phyloP scores from a whole-genome alignment of 768 basidiomycete species.

The Punctularia strigosozonata region DNA sequence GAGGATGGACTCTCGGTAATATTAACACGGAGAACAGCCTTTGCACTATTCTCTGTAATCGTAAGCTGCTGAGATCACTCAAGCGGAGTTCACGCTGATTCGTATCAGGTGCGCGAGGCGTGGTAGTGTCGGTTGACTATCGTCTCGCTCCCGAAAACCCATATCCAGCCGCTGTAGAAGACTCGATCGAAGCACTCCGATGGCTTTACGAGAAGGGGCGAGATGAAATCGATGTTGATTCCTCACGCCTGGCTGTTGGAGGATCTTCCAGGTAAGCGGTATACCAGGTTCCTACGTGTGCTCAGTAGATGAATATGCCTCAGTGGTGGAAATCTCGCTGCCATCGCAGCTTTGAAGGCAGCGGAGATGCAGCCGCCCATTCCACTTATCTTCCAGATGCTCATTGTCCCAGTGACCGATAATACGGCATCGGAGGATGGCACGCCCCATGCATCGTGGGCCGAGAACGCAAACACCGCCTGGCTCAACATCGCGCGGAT shows the following conservation, averaged over 20 bases:
- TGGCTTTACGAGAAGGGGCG: slow-evolving; percentile 46
- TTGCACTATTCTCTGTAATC: slow-evolving; percentile 44
- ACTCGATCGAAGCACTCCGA: slow-evolving; percentile 52
- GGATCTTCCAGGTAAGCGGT: slow-evolving; percentile 54
- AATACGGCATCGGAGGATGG: slow-evolving; percentile 43
- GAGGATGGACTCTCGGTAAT: slow-evolving; percentile 49
- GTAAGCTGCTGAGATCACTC: slow-evolving; percentile 18
- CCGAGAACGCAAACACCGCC: slow-evolving; percentile 41
- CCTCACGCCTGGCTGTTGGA: slow-evolving; percentile 50
- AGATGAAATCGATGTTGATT: slow-evolving; percentile 33
- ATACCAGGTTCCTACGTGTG: background rate
- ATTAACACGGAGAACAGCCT: slow-evolving; percentile 52
- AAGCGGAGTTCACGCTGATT: background rate
- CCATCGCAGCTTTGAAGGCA: slow-evolving; percentile 54
- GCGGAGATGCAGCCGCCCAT: slow-evolving; percentile 34
- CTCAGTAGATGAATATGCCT: background rate
- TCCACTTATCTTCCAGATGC: slow-evolving; percentile 46
- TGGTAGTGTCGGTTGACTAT: slow-evolving; percentile 60
- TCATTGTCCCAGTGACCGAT: slow-evolving; percentile 64
- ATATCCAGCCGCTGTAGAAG: slow-evolving; percentile 63
- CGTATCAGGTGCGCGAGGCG: slow-evolving; percentile 40
- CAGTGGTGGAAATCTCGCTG: slow-evolving; percentile 64
- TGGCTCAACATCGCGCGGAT: slow-evolving; percentile 54
- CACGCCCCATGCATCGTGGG: slow-evolving; percentile 36
- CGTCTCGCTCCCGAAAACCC: slow-evolving; percentile 60